Base-by-base conservation (phyloP, 371 early-diverging fungal genomes). In the Actinomortierella wolfii region DNA sequence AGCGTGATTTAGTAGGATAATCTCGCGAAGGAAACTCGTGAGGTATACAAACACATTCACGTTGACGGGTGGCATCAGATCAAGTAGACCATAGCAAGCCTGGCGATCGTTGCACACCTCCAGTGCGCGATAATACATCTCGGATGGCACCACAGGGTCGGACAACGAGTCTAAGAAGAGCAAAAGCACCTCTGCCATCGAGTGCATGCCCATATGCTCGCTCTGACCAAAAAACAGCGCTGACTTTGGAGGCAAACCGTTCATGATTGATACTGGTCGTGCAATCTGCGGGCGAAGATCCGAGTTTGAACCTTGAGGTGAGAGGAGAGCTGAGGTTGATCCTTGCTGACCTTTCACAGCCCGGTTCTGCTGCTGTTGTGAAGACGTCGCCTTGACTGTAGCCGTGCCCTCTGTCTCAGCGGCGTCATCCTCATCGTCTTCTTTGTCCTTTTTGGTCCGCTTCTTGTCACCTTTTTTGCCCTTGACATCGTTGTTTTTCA, bases 171-270 rank as follows among this genome's bases (percentile, higher is more conserved):
- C 86, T 23, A 96, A 76, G 59, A 96, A 86, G 14, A 83, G 78
- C 5, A 93, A 68, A 14, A 96, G 75, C 0, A 87, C 84, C 57
- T 89, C 89, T 13, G 92, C 88, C 83, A 91, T 88, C 0, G 94
- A 88, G 65, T 92, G 89, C 5, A 94, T 87, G 0, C 94, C 88
- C 2, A 79, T 53, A 29, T 83, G 76, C 41, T 81, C 81, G 6
- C 73, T 64, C 4, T 62, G 48, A 0, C 71, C 67, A 45, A 66
- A 67, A 41, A 66, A 67, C 0, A 54, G 65, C 2, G 76, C 64
- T 0, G 71, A 63, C 28, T 69, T 76, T 25, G 76, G 66, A 13
- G 70, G 68, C 41, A 66, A 61, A 1, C 76, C 69, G 34, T 73
- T 73, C 57, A 73, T 25, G 34, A 73, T 73, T 0, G 74, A 73